These are phyloP conservation scores for Peronospora belbahrii DNA, from an alignment of 352 stramenopile genomes.

Conservation along the genomic window DNA sequence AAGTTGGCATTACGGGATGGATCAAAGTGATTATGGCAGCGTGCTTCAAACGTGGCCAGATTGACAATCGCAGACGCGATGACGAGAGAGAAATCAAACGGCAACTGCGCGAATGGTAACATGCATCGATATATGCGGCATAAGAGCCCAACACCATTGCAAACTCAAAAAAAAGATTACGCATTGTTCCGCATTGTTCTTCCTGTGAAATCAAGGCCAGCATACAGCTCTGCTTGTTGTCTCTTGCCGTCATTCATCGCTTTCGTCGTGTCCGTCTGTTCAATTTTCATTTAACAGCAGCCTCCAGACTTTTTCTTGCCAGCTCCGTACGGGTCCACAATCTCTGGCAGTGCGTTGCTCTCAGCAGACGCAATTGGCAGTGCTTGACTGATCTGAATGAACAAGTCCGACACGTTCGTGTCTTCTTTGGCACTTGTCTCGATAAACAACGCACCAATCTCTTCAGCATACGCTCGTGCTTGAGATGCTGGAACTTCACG, in stretches of 20 bases:
- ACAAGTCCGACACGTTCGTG: slow-evolving; percentile 90
- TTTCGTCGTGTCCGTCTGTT: slow-evolving; percentile 7
- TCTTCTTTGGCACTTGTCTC: slow-evolving; percentile 93
- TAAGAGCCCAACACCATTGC: slow-evolving; percentile 1
- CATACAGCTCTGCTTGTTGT: slow-evolving; percentile 4
- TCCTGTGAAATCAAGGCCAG: slow-evolving; percentile 4
- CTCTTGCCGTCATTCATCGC: slow-evolving; percentile 5
- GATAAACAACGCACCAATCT: slow-evolving; percentile 90
- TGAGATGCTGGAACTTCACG: slow-evolving; percentile 82
- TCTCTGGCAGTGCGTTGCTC: slow-evolving; percentile 78
- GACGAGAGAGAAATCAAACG: slow-evolving; percentile 68
- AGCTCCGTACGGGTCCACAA: slow-evolving; percentile 76
- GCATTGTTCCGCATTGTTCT: slow-evolving; percentile 26
- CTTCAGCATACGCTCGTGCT: slow-evolving; percentile 86
- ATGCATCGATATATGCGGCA: background rate
- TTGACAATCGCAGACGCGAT: slow-evolving; percentile 70
- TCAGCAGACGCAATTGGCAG: slow-evolving; percentile 61
- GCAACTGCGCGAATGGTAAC: slow-evolving; percentile 67
- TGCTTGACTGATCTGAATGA: slow-evolving; percentile 86
- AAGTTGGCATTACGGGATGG: slow-evolving; percentile 72
- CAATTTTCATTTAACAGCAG: slow-evolving; percentile 48
- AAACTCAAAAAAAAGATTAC: slow-evolving; percentile 31
- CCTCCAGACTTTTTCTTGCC: slow-evolving; percentile 79
- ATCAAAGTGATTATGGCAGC: slow-evolving; percentile 78
- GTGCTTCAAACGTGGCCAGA: slow-evolving; percentile 54